Evolutionary conservation across 768 basidiomycete genomes (phyloP), one percentile per base, ranked within the genome.

Genomic region (Suillus weaverae): DNA sequence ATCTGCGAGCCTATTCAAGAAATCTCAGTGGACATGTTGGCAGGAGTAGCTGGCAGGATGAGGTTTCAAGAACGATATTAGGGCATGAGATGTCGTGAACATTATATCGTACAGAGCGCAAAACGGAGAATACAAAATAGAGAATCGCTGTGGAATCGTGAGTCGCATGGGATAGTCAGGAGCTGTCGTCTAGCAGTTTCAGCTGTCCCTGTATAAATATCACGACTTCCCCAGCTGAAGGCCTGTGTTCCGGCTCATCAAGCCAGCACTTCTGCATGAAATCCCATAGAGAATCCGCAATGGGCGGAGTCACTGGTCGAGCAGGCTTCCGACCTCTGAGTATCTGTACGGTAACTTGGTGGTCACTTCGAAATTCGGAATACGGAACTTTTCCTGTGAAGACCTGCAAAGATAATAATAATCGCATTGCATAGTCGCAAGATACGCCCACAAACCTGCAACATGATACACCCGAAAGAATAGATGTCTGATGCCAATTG

Each of bases 401-500:
- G n/a, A 61, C 60, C 60, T 61, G 5, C 35, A 4, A 22, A 7
- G 26, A 39, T 7, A 18, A 20, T 11, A 0, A 22, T 39, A 30
- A 57, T 57, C 5, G 3, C 18, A 57, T 57, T 13, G 16, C 18
- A 18, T 11, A 10, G 9, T 39, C 0, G 5, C 38, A 30, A 38
- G 18, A 81, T 75, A 70, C 76, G 14, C 51, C 13, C 10, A 55
- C 60, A 32, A 79, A 76, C 73, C 59, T 75, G 71, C 3, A 75
- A 66, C 30, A 73, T 66, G 32, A 84, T 76, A 68, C 83, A 81
- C 7, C 70, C 75, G 13, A 73, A 76, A 6, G 73, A 74, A 50
- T 76, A 76, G 5, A 75, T 65, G 62, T 74, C 73, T 39, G 66
- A 68, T n/a, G 68, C 35, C 20, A 57, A 22, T 33, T 44, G 43